Conservation (phyloP, 2,329 filamentous ascomycete genomes). For the Aspergillus melleus region DNA sequence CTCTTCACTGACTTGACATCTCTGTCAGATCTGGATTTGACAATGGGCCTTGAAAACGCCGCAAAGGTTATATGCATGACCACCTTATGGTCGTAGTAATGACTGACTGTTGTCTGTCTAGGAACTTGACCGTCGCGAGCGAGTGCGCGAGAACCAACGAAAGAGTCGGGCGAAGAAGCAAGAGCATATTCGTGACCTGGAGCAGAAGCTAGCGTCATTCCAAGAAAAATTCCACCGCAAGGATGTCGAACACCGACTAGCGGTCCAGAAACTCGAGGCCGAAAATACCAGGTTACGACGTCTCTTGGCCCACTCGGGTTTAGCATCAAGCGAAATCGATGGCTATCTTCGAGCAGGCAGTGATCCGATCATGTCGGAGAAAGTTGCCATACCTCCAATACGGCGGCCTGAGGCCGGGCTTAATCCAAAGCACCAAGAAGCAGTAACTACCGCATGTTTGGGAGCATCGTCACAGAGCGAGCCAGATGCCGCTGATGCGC, state of each 20-base stretch:
- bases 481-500: not conserved
- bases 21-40: not conserved
- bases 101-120: conserved; percentile 12
- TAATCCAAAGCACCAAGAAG: not conserved
- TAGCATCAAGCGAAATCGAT: conserved; percentile 25
- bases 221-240: conserved; percentile 30
- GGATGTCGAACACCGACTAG: conserved; percentile 36
- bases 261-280: conserved; percentile 32
- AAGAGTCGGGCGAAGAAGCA: conserved; percentile 38
- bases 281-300: conserved; percentile 34
- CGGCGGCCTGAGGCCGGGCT: conserved; percentile 8
- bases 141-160: conserved; percentile 40
- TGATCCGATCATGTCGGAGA: conserved; percentile 21
- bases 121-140: conserved; percentile 39
- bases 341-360: conserved; percentile 27
- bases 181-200: conserved; percentile 37
- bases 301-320: conserved; percentile 27
- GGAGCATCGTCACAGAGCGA: no score
- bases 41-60: conserved; percentile 1
- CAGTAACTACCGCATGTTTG: not conserved
- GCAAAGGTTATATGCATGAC: conserved; percentile 14
- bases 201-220: conserved; percentile 30
- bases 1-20: not conserved
- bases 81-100: not conserved
- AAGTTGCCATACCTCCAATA: conserved; percentile 38